Base-by-base conservation (phyloP, 2,329 filamentous ascomycete species). In the Neonectria punicea region DNA sequence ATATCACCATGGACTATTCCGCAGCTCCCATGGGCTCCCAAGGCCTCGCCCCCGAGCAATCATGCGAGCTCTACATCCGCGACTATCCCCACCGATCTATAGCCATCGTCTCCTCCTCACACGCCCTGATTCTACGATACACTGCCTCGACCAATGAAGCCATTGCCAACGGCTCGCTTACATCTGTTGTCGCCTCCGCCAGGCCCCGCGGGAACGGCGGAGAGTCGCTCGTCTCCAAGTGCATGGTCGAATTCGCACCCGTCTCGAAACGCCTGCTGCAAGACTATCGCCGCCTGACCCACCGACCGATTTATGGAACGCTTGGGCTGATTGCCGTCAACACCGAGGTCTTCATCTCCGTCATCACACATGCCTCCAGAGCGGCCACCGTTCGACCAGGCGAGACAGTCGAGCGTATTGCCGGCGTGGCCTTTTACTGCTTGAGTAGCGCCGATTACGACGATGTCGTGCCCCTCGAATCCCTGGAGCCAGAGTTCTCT, bases 401-500 rank as follows among this genome's bases (percentile, higher is more conserved):
- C 51, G 95, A 98, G 83, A 95, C 92, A 4, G 91, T 98, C 25
- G 92, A 96, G 80, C 90, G 90, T 78, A 98, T 98, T 73, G 86
- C 90, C 65, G 89, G 87, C 20, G 95, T 98, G 63, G 93, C 96
- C 70, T 98, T 98, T 78, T 93, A 97, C 82, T 98, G 96, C 76
- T 82, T 99, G 65, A 98, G 93, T 78, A 92, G 91, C 73, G 85
- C 91, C 44, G 90, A 93, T 70, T 98, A 97, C 80, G 96, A 98
- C 79, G 87, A 94, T 78, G 87, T 94, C 34, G 83, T 89, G 30
- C 83, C 84, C 10, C 74, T 86, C 14, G 88, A 90, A 66, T 77
- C 82, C 3, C 81, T 83, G 62, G 86, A 88, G 50, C 70, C 78
- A 30, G 86, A 88, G 25, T 69, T 76, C 53, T 80, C 82, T 28